These are phyloP conservation scores for Pythium phragmiticola DNA, from an alignment of 352 stramenopile genomes.

Conservation along the genomic window DNA sequence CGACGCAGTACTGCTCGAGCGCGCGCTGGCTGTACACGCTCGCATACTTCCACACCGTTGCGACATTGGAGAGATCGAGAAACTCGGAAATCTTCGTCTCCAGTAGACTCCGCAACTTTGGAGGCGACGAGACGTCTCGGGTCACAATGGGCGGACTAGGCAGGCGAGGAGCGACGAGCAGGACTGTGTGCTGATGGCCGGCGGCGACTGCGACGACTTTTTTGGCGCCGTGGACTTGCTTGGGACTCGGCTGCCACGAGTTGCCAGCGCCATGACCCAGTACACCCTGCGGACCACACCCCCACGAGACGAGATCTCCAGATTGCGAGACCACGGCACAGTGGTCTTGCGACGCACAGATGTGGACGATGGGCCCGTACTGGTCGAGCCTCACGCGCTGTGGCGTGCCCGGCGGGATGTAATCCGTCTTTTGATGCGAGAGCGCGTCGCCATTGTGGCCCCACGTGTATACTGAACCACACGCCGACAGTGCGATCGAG, in stretches of 20 bases:
- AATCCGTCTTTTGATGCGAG: conserved; percentile 37
- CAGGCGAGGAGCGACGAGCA: conserved; percentile 57
- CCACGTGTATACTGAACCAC: conserved; percentile 75
- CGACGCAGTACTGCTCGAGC: conserved; percentile 46
- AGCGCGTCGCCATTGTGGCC: conserved; percentile 67
- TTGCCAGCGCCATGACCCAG: conserved; percentile 69
- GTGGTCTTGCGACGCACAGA: conserved; percentile 75
- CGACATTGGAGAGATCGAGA: conserved; percentile 62
- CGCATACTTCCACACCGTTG: conserved; percentile 58
- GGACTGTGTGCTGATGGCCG: conserved; percentile 72
- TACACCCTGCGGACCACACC: conserved; percentile 62
- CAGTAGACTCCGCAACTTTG: conserved; percentile 38
- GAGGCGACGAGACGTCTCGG: conserved; percentile 4
- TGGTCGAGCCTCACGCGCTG: conserved; percentile 43
- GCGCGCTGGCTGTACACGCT: conserved; percentile 44
- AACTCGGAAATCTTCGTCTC: conserved; percentile 49
- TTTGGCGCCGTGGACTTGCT: conserved; percentile 71
- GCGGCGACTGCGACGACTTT: conserved; percentile 64
- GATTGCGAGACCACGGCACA: conserved; percentile 67
- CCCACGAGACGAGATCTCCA: conserved; percentile 77
- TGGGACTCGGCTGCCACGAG: conserved; percentile 78
- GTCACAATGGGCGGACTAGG: neutral
- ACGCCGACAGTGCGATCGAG: conserved; percentile 67
- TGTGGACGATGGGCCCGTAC: conserved; percentile 47
- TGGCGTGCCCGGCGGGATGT: conserved; percentile 37